Conservation (phyloP, 805 yeast species). For the Suhomyces canberraensis region DNA sequence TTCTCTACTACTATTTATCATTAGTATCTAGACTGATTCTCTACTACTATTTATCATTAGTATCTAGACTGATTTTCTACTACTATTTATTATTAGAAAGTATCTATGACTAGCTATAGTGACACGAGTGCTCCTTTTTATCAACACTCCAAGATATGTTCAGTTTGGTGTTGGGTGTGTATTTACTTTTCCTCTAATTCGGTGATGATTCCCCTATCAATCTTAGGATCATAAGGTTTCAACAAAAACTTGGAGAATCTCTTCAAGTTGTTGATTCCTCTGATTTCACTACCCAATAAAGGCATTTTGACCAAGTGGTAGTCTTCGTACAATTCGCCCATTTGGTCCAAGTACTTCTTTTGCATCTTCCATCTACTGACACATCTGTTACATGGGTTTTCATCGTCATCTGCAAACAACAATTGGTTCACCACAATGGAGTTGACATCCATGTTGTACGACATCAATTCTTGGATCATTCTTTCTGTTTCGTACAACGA, state of each 20-base stretch:
- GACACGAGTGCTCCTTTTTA: too few species aligned
- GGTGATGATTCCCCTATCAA: constrained; percentile 51
- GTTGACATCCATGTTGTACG: constrained; percentile 94
- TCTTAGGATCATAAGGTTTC: constrained; percentile 69
- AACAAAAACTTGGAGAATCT: constrained; percentile 79
- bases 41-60: too few species aligned
- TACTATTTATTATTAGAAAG: too few species aligned
- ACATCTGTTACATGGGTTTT: constrained; percentile 81
- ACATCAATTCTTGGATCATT: constrained; percentile 92
- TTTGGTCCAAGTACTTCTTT: constrained; percentile 89
- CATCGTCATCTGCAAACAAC: constrained; percentile 77
- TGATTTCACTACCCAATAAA: constrained; percentile 86
- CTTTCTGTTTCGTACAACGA: constrained; percentile 97
- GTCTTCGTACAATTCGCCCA: constrained; percentile 94
- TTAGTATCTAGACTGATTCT: too few species aligned
- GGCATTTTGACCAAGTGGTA: constrained; percentile 97
- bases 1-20: too few species aligned
- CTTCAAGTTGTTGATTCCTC: constrained; percentile 85
- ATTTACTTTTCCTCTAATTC: constrained; percentile 51
- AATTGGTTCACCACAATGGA: constrained; percentile 95
- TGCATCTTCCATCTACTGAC: constrained; percentile 94
- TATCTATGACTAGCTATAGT: too few species aligned
- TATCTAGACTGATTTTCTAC: too few species aligned
- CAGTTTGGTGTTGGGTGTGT: too few species aligned
- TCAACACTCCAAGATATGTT: too few species aligned